Percentiles rank a stretch among this genome's conserved stretches.
These are phyloP conservation scores for Neolentinus lepideus DNA, from an alignment of 1,284 basidiomycete genomes.

Conservation along the genomic window DNA sequence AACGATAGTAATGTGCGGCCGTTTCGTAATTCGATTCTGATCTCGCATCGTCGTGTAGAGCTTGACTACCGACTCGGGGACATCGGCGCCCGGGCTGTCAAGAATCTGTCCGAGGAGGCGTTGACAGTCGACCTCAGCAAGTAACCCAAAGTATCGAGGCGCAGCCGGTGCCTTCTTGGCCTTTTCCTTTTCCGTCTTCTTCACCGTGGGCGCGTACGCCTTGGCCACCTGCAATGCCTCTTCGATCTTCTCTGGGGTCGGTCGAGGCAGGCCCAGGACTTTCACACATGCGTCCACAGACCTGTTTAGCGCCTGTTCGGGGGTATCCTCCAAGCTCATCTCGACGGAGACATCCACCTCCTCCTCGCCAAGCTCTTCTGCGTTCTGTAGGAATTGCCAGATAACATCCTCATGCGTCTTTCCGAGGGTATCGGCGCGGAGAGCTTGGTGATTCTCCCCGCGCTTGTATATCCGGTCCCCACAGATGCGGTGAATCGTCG, in stretches of 20 bases:
- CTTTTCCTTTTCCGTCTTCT: constrained; percentile 26
- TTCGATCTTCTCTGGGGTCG: constrained; percentile 47
- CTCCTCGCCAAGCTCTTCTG: constrained; percentile 57
- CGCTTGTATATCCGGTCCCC: constrained; percentile 67
- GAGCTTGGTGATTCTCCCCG: constrained; percentile 80
- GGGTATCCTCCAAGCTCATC: constrained; percentile 49
- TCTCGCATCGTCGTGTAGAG: constrained; percentile 26
- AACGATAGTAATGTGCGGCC: constrained; percentile 85
- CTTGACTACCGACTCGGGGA: constrained; percentile 17
- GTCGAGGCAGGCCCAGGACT: constrained; percentile 43
- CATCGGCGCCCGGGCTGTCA: constrained; percentile 24
- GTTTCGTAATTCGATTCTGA: constrained; percentile 42
- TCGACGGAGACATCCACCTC: constrained; percentile 66
- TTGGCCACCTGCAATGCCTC: constrained; percentile 50
- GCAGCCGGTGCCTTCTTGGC: constrained; percentile 20
- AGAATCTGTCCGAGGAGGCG: constrained; percentile 26
- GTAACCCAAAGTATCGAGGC: constrained; percentile 71
- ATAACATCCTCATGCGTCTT: constrained; percentile 77
- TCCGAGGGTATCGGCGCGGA: constrained; percentile 47
- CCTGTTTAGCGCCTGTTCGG: constrained; percentile 48
- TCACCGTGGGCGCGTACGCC: constrained; percentile 36
- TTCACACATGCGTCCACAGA: constrained; percentile 54
- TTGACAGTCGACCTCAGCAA: constrained; percentile 65
- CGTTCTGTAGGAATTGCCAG: constrained; percentile 67
- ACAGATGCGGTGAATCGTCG: constrained; percentile 67